Evolutionary conservation across 805 yeast genomes (phyloP).

Genomic region (Spathaspora girioi): DNA sequence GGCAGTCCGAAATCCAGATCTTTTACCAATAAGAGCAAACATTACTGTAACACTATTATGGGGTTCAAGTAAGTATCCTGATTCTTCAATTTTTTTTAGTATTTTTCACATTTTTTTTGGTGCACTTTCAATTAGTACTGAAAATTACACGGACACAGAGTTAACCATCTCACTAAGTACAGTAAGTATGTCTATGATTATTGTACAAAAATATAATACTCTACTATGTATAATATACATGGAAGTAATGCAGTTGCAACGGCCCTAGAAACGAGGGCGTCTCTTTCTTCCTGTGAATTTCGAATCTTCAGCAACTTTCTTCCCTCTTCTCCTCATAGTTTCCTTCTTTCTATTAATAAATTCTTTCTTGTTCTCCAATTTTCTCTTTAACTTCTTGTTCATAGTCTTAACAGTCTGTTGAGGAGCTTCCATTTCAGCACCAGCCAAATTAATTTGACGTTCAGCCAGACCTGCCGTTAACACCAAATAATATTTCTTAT

Average conservation of each 20-base stretch:
- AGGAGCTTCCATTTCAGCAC: conserved; percentile 76
- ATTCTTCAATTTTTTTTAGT: conserved; percentile 2
- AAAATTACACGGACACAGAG: conserved; percentile 5
- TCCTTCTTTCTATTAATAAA: conserved; percentile 90
- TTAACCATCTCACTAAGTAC: not conserved
- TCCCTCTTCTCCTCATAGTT: conserved; percentile 87
- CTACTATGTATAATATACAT: not conserved
- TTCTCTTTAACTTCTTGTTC: conserved; percentile 38
- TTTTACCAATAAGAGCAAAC: conserved; percentile 1
- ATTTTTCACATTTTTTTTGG: conserved; percentile 5
- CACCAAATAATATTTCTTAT: conserved; percentile 87
- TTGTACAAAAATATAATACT: not conserved
- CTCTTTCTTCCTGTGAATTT: conserved; percentile 82
- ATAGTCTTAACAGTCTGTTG: conserved; percentile 30
- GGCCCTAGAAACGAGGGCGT: conserved; percentile 35
- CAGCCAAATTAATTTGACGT: conserved; percentile 68
- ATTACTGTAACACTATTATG: not conserved
- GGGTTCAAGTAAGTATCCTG: not conserved
- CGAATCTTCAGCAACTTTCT: conserved; percentile 82
- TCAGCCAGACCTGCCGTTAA: conserved; percentile 83
- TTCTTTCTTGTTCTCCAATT: conserved; percentile 71
- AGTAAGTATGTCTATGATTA: not conserved
- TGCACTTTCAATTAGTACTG: conserved; percentile 6
- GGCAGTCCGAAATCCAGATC: not conserved
- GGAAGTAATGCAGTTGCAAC: not conserved